Evolutionary conservation across 345 rosid species (phyloP), one percentile per base, ranked within the genome.

Genomic region (Acer saccharum): DNA sequence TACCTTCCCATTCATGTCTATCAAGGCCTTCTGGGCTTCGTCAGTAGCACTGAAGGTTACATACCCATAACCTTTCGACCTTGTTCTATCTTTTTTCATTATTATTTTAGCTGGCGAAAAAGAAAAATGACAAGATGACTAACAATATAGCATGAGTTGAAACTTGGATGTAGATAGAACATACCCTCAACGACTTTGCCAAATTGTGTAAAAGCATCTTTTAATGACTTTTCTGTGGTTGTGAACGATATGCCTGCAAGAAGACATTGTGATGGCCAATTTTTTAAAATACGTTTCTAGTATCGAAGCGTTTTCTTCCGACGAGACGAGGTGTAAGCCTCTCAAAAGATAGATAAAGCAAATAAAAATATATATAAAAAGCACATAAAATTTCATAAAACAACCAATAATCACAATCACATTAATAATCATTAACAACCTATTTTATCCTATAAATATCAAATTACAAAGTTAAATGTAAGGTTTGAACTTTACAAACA

Each of bases 1-100:
- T 80, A 91, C 92, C 92, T 86, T 82, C 13, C 92, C 94, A 73
- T 92, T 88, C 83, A 87, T 87, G 62, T 82, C 84, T 16, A 65
- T 32, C 82, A 87, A 85, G 65, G 94, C 96, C 71, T 80, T 82
- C 1, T 12, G 77, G 10, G 92, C 93, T 73, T 85, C 90, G 16
- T 84, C 89, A 18, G 70, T 70, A 3, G 82, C 75, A 27, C 81
- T 84, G 78, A 89, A 91, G 55, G 87, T 83, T 44, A 91, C 90
- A 81, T 81, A 90, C 44, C 88, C 94, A 76, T 55, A 86, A 20
- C 96, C 93, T 84, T 87, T 91, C 11, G 89, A 87, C 73, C 82
- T 89, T 27, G 78, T 74, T 61, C 58, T 66, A 8, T 35, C 70
- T 87, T 84, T 86, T 48, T 88, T 74, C 86, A 77, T 84, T 32